Base-by-base conservation (phyloP, 208 protist genomes). In the Phytomonas sp. region DNA sequence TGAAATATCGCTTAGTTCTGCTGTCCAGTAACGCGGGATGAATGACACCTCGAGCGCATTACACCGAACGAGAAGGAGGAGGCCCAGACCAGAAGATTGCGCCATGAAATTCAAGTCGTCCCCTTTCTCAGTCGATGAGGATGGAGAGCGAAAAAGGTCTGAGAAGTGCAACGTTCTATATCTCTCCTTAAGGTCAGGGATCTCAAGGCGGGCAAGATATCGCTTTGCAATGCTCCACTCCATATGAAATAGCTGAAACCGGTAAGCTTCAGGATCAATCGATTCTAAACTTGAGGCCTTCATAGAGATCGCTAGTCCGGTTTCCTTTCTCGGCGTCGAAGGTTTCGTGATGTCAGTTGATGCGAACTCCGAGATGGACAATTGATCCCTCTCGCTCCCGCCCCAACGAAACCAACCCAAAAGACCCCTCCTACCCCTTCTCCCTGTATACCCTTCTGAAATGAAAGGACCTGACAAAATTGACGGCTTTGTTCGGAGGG, bases 1-100 rank as follows among this genome's bases (percentile, higher is more conserved):
- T 33, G 29, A 32, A 32, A 8, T 30, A 34, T 20, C 63, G 26
- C 15, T n/a, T 33, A 17, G 31, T 29, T 71, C 11, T 46, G 29
- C 5, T 9, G 11, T 11, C 67, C 74, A 78, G 62, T 74, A 78
- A n/a, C 61, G 32, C 17, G 74, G 74, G 0, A 36, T 26, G 2
- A 78, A 31, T 8, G 69, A 59, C 7, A 78, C 8, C 17, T 61
- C n/a, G 23, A 74, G 33, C 2, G 23, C 20, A 23, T 60, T 60
- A 29, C 67, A 66, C 20, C 59, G 67, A 31, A 78, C 43, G 30
- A 59, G 62, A 26, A 72, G 30, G 31, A 66, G 32, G 32, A 74
- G 34, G 7, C n/a, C 2, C 30, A 60, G 40, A 15, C 7, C 60
- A 60, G 67, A 37, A 56, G 51, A 28, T 59, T 53, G 33, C 64